Evolutionary conservation across 495 filamentous ascomycete species (phyloP), one percentile per base, ranked within the genome.

Genomic region (Aspergillus taichungensis): DNA sequence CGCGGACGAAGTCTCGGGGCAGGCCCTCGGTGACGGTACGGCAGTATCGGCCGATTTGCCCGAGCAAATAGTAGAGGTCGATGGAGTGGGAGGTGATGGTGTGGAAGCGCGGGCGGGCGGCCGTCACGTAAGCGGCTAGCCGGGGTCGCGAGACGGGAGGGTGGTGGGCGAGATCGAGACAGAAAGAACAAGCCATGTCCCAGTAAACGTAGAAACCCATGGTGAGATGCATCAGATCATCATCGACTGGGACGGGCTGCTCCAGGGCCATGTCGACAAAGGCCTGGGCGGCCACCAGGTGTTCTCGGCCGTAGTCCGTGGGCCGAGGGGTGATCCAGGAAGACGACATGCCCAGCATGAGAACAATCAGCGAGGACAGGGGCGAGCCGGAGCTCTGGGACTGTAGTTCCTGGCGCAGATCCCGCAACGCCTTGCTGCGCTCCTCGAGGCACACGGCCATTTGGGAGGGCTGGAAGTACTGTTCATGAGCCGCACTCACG

Each of bases 401-500:
- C 4, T 24, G 18, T 4, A 24, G 18, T 24, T 24, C 18, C 18
- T 24, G 18, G 18, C 18, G 18, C 18, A 24, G 18, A 4, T 24
- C 18, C 18, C 18, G 18, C 18, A 24, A 24, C 18, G 51, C 51
- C 39, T 53, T 49, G 31, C 46, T 46, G 7, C 37, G 45, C 46
- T 53, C 46, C 37, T 49, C 51, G 13, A 53, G 51, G 27, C 32
- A 42, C 5, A 53, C 3, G n/a, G 43, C 42, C 13, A 42, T 37
- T 8, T 18, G 12, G 6, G 34, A 31, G 31, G 45, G 37, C 18
- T 41, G 34, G 51, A 43, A 54, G 29, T 46, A 50, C 37, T 43
- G 33, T 30, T 54, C 46, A 12, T 54, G 46, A 34, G 8, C 44
- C 38, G 51, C 51, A 37, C 51, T 54, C 38, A 50, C n/a, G 1